A percentile compares a stretch with the other conserved stretches of the same genome.
Conservation (phyloP, 1,139 yeast species). For the Meyerozyma sp. region DNA sequence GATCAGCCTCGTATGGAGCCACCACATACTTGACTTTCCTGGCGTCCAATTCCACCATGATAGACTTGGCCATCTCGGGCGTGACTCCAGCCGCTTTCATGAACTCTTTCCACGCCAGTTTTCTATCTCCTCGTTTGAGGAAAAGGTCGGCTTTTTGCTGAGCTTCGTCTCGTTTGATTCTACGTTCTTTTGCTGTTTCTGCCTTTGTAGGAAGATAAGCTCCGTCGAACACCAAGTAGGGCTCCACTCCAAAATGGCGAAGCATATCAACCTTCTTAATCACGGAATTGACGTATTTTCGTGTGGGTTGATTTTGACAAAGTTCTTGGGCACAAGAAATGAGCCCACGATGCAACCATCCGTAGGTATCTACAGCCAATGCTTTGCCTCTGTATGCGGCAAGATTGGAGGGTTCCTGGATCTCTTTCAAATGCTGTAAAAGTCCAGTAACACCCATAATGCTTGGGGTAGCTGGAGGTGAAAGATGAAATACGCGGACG, state of each 20-base stretch:
- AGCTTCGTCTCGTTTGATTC: slow-evolving; percentile 51
- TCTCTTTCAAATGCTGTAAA: slow-evolving; percentile 66
- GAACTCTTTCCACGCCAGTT: slow-evolving; percentile 61
- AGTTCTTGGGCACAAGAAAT: slow-evolving; percentile 81
- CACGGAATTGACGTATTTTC: slow-evolving; percentile 56
- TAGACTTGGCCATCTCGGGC: slow-evolving; percentile 83
- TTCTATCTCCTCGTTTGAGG: slow-evolving; percentile 46
- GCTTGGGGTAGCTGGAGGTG: neutral
- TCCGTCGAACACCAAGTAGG: slow-evolving; percentile 93
- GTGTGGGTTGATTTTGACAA: slow-evolving; percentile 66
- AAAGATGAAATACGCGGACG: neutral
- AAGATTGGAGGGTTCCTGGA: slow-evolving; percentile 57
- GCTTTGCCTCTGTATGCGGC: slow-evolving; percentile 66
- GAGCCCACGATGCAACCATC: slow-evolving; percentile 92
- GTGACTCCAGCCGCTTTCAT: slow-evolving; percentile 84
- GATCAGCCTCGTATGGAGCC: slow-evolving; percentile 98
- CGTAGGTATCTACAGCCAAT: slow-evolving; percentile 89
- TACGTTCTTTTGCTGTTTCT: slow-evolving; percentile 66
- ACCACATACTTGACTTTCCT: slow-evolving; percentile 67
- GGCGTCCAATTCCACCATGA: slow-evolving; percentile 67
- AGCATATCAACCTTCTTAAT: slow-evolving; percentile 64
- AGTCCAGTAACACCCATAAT: slow-evolving; percentile 79
- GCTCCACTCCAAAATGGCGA: slow-evolving; percentile 62
- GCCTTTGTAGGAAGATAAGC: slow-evolving; percentile 77
- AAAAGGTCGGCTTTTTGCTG: slow-evolving; percentile 49